Base-by-base conservation (phyloP, 2,329 filamentous ascomycete genomes). In the Fusarium nodosum region DNA sequence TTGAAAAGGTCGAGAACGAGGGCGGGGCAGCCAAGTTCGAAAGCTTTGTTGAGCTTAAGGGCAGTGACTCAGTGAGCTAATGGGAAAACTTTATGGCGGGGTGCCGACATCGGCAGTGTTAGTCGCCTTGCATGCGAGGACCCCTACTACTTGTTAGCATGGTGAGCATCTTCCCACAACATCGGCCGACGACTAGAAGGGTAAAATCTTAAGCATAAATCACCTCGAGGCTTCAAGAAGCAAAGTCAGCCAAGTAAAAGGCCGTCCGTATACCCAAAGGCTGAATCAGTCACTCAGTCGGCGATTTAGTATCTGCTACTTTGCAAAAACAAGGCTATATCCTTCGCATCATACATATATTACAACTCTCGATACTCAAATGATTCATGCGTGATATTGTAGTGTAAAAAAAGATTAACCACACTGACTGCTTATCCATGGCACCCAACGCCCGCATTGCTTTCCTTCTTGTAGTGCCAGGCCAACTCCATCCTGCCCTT, bases 371-470 rank as follows among this genome's bases (percentile, higher is more conserved):
- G 24, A 57, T 26, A 33, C 41, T 44, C n/a, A 39, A 57, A 45
- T 33, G 33, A 45, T 51, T 51, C 38, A 22, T 39, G n/a, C 39
- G 48, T 48, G 33, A 45, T 39, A 53, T 51, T 42, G 34, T 24
- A 57, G 24, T 36, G 20, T 20, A 26, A 50, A 55, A 54, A 54
- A 63, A 60, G 15, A 26, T 18, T 24, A 42, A 50, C 53, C 38
- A 57, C 20, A 16, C 45, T 31, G 44, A 70, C 50, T 64, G 65
- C 48, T 61, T 52, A 57, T 65, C 47, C 58, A 39, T 68, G 67
- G 61, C 67, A 71, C 63, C 67, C 42, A 68, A 70, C 67, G 67
- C 67, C 67, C 60, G 47, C n/a, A 47, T 60, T 60, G 59, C 54
- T 61, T 66, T 42, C 59, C 38, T 39, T 41, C 36, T 45, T 47